A percentile compares a stretch with the other conserved stretches of the same genome.
Conservation (phyloP, 1,139 yeast species). For the Pichia sp. region DNA sequence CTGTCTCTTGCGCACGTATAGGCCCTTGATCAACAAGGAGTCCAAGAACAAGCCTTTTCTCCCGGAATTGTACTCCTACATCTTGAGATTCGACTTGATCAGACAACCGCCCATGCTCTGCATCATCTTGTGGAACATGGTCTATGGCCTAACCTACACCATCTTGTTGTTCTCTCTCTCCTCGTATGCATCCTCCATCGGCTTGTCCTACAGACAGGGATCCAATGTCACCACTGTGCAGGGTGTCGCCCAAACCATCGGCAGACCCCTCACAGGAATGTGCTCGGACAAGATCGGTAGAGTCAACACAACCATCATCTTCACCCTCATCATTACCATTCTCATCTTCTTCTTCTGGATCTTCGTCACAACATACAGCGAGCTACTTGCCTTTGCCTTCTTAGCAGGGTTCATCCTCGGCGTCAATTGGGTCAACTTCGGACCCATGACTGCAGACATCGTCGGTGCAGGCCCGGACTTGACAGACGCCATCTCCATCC, state of each 20-base stretch:
- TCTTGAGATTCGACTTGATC: slow-evolving; percentile 15
- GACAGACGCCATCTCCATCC: slow-evolving; percentile 34
- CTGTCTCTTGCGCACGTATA: slow-evolving; percentile 44
- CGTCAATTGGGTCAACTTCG: slow-evolving; percentile 59
- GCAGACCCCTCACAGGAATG: slow-evolving; percentile 61
- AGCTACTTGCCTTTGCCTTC: slow-evolving; percentile 50
- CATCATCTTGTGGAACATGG: slow-evolving; percentile 52
- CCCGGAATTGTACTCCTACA: slow-evolving; percentile 18
- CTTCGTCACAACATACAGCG: slow-evolving; percentile 46
- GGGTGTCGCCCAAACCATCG: slow-evolving; percentile 60
- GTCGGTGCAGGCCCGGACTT: slow-evolving; percentile 35
- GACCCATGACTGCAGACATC: slow-evolving; percentile 54
- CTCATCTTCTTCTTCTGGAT: slow-evolving; percentile 44
- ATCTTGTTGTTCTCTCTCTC: slow-evolving; percentile 58
- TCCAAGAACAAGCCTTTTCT: slow-evolving; percentile 18
- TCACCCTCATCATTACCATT: slow-evolving; percentile 32
- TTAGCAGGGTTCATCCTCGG: slow-evolving; percentile 56
- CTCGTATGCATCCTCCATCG: slow-evolving; percentile 57
- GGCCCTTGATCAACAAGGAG: slow-evolving; percentile 32
- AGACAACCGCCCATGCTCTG: slow-evolving; percentile 36
- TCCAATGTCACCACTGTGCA: slow-evolving; percentile 57
- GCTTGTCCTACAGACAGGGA: slow-evolving; percentile 52
- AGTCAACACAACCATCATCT: slow-evolving; percentile 42
- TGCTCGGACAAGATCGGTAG: slow-evolving; percentile 58
- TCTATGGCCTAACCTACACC: slow-evolving; percentile 45